Percentiles rank a stretch among this genome's conserved stretches.
phyloP scores from a whole-genome alignment of 73 alveolate genomes.

The Paramecium tetraurelia region DNA sequence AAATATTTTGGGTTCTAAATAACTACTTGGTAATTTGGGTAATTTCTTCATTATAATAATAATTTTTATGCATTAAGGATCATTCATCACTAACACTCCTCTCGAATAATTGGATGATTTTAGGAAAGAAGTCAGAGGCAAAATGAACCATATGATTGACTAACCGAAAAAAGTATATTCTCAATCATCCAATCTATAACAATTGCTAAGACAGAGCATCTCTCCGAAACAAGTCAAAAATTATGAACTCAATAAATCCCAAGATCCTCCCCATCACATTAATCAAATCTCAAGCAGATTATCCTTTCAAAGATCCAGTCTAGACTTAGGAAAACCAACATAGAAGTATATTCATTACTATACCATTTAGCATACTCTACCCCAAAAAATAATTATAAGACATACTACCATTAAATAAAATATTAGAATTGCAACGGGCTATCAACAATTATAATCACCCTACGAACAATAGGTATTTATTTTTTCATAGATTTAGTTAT shows the following conservation, averaged over 20 bases:
- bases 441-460: background rate
- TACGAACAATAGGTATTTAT: background rate
- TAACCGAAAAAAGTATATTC: background rate
- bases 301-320: slow-evolving; percentile 33
- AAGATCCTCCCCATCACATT: background rate
- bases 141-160: background rate
- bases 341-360: background rate
- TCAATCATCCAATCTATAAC: background rate
- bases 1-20: slow-evolving; percentile 47
- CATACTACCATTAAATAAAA: background rate
- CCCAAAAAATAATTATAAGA: background rate
- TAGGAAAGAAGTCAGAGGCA: background rate
- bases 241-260: background rate
- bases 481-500: background rate
- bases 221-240: background rate
- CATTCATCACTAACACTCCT: background rate
- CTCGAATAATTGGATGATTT: background rate
- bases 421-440: background rate
- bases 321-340: background rate
- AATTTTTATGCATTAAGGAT: background rate
- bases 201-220: background rate
- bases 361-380: background rate
- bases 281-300: background rate
- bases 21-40: slow-evolving; percentile 42
- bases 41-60: background rate